Evolutionary conservation across 2,329 filamentous ascomycete genomes (phyloP).

Genomic region (Lachnellula occidentalis): DNA sequence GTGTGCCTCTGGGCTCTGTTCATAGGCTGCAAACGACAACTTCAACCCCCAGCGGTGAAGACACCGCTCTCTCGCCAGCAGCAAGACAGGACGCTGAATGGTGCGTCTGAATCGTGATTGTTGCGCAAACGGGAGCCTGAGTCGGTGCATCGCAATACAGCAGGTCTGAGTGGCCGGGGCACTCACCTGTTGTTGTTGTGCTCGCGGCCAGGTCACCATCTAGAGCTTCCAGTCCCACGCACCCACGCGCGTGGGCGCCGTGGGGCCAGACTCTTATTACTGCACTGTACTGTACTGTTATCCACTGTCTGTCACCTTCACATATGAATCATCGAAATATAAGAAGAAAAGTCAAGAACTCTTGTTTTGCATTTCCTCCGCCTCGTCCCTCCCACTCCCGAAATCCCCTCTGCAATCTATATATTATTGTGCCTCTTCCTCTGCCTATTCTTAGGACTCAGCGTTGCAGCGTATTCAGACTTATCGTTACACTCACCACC

Average conservation of each 20-base stretch:
- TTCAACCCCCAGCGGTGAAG: not conserved
- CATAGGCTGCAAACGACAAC: not conserved
- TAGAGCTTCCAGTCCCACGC: too few relatives aligned
- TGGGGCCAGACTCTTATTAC: not conserved
- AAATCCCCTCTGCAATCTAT: not conserved
- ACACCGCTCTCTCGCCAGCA: not conserved
- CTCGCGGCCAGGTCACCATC: not conserved
- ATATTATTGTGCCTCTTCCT: not conserved
- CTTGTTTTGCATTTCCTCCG: not conserved
- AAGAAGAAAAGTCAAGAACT: not conserved
- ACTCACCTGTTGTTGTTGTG: not conserved
- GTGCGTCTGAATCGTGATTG: not conserved
- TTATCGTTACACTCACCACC: constrained; percentile 10
- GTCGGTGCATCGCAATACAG: not conserved
- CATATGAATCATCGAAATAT: not conserved
- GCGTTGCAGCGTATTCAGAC: constrained; percentile 12
- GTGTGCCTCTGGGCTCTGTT: not conserved
- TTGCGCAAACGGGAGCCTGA: not conserved
- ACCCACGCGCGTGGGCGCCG: too few relatives aligned
- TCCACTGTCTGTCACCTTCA: not conserved
- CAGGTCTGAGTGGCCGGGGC: not conserved
- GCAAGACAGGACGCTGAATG: not conserved
- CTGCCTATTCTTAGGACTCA: not conserved
- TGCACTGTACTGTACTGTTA: too few relatives aligned
- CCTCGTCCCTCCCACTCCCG: not conserved